Evolutionary conservation across 2,329 filamentous ascomycete species (phyloP), one percentile per base, ranked within the genome.

Genomic region (Gliomastix tumulicola): DNA sequence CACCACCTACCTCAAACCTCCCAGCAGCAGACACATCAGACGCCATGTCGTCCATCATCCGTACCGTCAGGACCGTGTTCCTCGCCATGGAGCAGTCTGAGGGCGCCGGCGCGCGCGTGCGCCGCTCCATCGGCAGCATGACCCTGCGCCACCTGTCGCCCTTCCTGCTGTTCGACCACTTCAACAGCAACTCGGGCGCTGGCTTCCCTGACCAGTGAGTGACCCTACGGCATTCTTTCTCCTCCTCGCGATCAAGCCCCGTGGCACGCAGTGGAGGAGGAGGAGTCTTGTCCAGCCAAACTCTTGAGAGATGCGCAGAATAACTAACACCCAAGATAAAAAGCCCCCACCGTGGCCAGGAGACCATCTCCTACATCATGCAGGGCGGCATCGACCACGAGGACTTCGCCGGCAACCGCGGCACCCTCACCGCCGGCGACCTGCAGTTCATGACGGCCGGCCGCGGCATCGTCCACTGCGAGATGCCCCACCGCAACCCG

Each of bases 371-470:
- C 2, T 96, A 96, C 57, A 71, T 97, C 21, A 71, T 97, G n/a
- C 65, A 74, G 12, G 90, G 90, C 45, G 86, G 76, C 4, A 79
- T 94, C 41, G 88, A 95, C 63, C 88, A 95, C 54, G 88, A 95
- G 64, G 88, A 95, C 59, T 95, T 95, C 49, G 82, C 86, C 3
- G 88, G 88, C 11, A 82, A 92, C 65, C 74, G 74, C 34, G 92
- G 90, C 40, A 92, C 84, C 4, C 87, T 97, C 48, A 73, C 82
- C 42, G 64, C 84, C 0, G 90, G 90, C n/a, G 90, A 96, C 56
- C 65, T 97, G 33, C 90, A 97, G 57, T 97, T 97, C 71, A 97
- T 97, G 92, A 96, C 90, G 0, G 90, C 90, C 2, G 90, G 90
- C 5, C 70, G 74, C 16, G 90, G 90, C 30, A 94, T 97, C 50